Conservation (phyloP, 306 rosid genomes). For the Macrotyloma uniflorum region DNA sequence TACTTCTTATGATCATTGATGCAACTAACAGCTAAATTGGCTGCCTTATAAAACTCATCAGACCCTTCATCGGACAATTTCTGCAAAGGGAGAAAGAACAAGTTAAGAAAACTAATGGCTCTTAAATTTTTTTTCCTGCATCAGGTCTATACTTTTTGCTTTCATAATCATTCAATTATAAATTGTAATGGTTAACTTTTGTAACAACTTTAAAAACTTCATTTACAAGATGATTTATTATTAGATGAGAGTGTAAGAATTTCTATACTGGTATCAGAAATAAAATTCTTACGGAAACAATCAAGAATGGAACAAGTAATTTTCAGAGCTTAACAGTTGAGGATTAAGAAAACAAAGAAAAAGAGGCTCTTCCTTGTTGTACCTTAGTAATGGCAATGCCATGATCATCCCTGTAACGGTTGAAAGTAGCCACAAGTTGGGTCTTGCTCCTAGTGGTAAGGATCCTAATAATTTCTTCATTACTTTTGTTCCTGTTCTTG, state of each 20-base stretch:
- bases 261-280: not conserved
- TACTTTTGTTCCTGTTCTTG: constrained; percentile 45
- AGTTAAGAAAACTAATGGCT: not conserved
- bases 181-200: not conserved
- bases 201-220: not conserved
- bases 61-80: constrained; percentile 53
- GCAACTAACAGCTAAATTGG: constrained; percentile 61
- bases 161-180: not conserved
- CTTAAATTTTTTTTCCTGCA: not conserved
- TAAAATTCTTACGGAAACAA: not conserved
- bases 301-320: not conserved
- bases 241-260: no score
- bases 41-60: constrained; percentile 58
- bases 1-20: constrained; percentile 69
- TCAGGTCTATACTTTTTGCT: not conserved
- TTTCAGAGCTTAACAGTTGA: not conserved
- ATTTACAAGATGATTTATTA: no score
- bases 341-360: not conserved
- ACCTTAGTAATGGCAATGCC: constrained; percentile 81
- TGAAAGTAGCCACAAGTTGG: constrained; percentile 76
- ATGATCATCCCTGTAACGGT: constrained; percentile 66
- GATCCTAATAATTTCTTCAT: constrained; percentile 74
- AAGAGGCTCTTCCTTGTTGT: not conserved
- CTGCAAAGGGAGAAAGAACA: constrained; percentile 37
- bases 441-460: constrained; percentile 75